Evolutionary conservation across 75 land plant genomes (phyloP).

Genomic region (Selaginella tamariscina): DNA sequence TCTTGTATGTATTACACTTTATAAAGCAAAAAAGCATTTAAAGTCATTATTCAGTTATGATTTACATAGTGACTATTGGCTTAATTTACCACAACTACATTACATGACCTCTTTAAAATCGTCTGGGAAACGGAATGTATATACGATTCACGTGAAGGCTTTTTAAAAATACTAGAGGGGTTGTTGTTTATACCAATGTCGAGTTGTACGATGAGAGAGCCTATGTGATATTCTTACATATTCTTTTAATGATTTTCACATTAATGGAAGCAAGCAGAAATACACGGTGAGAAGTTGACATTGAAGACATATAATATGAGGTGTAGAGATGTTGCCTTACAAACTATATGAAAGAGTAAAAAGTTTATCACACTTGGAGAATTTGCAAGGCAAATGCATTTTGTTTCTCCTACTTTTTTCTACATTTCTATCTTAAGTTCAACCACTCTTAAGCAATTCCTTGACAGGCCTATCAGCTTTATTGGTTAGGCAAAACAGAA

Average conservation of each 20-base stretch:
- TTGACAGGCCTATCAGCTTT: no score
- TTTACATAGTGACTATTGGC: not conserved
- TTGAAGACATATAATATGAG: slow-evolving; percentile 10
- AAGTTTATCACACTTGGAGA: no score
- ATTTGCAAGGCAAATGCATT: no score
- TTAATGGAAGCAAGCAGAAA: not conserved
- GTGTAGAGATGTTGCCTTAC: not conserved
- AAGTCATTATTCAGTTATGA: not conserved
- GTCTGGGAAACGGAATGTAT: no score
- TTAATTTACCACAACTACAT: no score
- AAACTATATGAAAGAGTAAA: slow-evolving; percentile 2
- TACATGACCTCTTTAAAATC: no score
- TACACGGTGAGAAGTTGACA: not conserved
- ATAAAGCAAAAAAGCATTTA: not conserved
- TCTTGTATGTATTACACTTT: not conserved
- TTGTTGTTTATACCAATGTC: not conserved
- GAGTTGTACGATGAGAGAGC: not conserved
- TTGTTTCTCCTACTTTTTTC: no score
- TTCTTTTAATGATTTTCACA: not conserved
- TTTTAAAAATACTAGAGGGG: not conserved
- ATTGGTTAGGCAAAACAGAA: no score
- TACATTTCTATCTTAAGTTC: no score
- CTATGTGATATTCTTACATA: no score
- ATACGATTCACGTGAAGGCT: not conserved
- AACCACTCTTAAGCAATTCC: no score